phyloP scores from a whole-genome alignment of 352 stramenopile genomes.

The Phytophthora pinifolia region DNA sequence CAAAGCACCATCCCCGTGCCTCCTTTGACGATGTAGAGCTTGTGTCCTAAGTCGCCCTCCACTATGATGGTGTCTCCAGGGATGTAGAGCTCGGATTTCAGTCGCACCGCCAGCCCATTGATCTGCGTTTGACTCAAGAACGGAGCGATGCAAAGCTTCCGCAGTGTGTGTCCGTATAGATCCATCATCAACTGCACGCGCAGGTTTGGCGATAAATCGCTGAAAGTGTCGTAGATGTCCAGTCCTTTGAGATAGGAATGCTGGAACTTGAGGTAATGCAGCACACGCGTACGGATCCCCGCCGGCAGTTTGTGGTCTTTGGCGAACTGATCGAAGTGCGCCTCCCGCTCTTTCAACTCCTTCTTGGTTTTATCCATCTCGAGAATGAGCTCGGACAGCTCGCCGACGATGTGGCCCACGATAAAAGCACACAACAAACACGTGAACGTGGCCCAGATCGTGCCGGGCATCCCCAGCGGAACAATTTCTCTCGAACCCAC shows the following conservation, averaged over 20 bases:
- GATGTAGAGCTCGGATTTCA: constrained; percentile 77
- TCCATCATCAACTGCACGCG: constrained; percentile 74
- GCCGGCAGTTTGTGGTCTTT: constrained; percentile 61
- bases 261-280: constrained; percentile 75
- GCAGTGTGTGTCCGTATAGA: constrained; percentile 55
- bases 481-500: constrained; percentile 75
- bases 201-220: constrained; percentile 72
- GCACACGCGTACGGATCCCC: constrained; percentile 55
- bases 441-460: constrained; percentile 63
- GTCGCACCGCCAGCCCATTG: constrained; percentile 50
- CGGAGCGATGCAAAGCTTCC: constrained; percentile 52
- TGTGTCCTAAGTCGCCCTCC: constrained; percentile 62
- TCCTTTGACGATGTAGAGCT: constrained; percentile 74
- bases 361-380: constrained; percentile 78
- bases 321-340: constrained; percentile 69
- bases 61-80: constrained; percentile 70
- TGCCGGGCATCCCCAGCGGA: constrained; percentile 52
- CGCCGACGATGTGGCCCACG: constrained; percentile 74
- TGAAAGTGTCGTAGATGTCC: constrained; percentile 69
- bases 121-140: constrained; percentile 59
- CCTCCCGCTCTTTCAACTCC: constrained; percentile 64
- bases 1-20: constrained; percentile 66
- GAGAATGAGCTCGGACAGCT: constrained; percentile 76
- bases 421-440: constrained; percentile 80
- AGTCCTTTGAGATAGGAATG: constrained; percentile 68